Evolutionary conservation across 192 early-diverging fungal genomes (phyloP), one percentile per base, ranked within the genome.

Genomic region (Backusella australiensis): DNA sequence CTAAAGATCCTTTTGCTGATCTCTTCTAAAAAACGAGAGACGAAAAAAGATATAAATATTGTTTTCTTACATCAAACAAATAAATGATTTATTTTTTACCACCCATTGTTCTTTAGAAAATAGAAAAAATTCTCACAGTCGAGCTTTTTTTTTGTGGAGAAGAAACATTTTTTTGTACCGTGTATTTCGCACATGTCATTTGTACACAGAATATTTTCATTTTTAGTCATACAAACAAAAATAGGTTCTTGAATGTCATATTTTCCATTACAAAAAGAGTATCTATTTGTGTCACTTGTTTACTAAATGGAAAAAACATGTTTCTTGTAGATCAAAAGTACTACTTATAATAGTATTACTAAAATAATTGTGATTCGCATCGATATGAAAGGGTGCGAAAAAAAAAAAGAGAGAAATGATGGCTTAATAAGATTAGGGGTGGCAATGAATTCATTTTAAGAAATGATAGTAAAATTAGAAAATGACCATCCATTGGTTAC

Each of bases 1-100:
- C 49, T 7, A 53, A 76, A 44, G 81, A 82, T 38, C 81, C 81
- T 46, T 82, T 82, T 76, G 81, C 81, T 41, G 81, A 76, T 70
- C 74, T 82, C 6, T 81, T 81, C 36, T 81, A 78, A 76, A 77
- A 69, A 67, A 67, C 7, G 6, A 67, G 17, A 29, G 6, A 17
- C 6, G 6, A 8, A 34, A 34, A 68, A 68, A 68, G 9, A 21
- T 9, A 68, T 36, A 34, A 14, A 32, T 32, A 32, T 36, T 32
- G 6, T 34, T 21, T 17, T 36, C 14, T 15, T 11, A 67, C 29
- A 29, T 67, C 32, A 35, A 23, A 56, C 19, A 53, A 53, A 53
- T 53, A 53, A 53, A 53, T 21, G 42, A 44, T 44, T 44, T 53
- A 53, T 39, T 39, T 32, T 32, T 32, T 39, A 39, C 38, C 9